These are phyloP conservation scores for Penicillium freii DNA, from an alignment of 2,329 filamentous ascomycete genomes.

Conservation along the genomic window DNA sequence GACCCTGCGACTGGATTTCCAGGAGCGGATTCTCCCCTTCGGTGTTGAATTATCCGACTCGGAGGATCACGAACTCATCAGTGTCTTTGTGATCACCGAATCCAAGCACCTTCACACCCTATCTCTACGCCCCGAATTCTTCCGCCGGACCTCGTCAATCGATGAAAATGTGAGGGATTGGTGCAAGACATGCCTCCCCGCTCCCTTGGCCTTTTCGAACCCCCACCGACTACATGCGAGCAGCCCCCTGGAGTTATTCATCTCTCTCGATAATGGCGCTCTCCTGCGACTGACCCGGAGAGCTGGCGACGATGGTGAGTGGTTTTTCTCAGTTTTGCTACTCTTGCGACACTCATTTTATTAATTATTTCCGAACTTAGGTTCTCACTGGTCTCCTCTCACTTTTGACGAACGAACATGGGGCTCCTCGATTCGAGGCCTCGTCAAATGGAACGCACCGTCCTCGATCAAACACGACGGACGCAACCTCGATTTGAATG, in stretches of 20 bases:
- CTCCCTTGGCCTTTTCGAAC: conserved; percentile 72
- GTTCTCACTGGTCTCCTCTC: conserved; percentile 46
- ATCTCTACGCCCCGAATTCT: conserved; percentile 77
- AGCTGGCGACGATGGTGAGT: conserved; percentile 51
- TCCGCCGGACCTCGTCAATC: conserved; percentile 65
- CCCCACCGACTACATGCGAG: conserved; percentile 79
- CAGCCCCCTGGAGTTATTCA: conserved; percentile 69
- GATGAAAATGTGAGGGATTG: conserved; percentile 73
- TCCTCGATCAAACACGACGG: conserved; percentile 45
- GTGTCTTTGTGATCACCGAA: conserved; percentile 75
- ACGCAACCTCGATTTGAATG: conserved; percentile 43
- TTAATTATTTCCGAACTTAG: conserved; percentile 24
- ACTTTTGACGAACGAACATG: conserved; percentile 51
- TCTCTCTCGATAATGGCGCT: conserved; percentile 58
- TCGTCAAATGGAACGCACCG: conserved; percentile 46
- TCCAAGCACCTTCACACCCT: conserved; percentile 80
- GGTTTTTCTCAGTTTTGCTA: neutral
- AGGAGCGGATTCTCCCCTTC: conserved; percentile 67
- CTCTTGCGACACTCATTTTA: conserved; percentile 6
- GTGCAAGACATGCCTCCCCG: conserved; percentile 71
- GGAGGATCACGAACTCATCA: conserved; percentile 72
- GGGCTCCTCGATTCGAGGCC: conserved; percentile 49
- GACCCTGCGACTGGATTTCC: conserved; percentile 75
- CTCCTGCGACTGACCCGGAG: conserved; percentile 67
- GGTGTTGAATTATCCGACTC: conserved; percentile 83